Evolutionary conservation across 2,329 filamentous ascomycete species (phyloP).

Genomic region (Fusarium fracticaudum): DNA sequence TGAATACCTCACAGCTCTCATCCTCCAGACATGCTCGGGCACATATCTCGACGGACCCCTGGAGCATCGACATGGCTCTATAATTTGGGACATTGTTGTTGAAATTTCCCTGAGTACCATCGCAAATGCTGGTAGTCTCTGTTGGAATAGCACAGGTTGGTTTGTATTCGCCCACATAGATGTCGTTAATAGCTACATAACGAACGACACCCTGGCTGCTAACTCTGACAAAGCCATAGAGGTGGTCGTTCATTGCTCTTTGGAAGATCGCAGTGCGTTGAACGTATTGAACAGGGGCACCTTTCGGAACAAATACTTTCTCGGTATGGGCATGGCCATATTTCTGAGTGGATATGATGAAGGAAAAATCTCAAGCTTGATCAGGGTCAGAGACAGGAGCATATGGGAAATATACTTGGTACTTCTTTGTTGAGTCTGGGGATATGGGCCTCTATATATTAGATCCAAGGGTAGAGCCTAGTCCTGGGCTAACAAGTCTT

Average conservation of each 20-base stretch:
- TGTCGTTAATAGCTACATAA: background rate
- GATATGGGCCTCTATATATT: background rate
- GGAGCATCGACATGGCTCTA: background rate
- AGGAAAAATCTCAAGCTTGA: background rate
- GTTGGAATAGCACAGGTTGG: background rate
- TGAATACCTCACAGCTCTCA: background rate
- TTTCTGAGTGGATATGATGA: background rate
- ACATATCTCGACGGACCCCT: background rate
- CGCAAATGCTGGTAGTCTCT: background rate
- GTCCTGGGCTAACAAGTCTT: background rate
- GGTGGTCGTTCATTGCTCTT: background rate
- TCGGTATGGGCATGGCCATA: background rate
- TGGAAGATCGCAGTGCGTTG: background rate
- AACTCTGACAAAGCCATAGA: background rate
- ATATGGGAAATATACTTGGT: background rate
- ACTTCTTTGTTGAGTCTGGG: background rate
- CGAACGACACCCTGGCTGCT: background rate
- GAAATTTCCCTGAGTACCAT: background rate
- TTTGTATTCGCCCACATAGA: constrained; percentile 2
- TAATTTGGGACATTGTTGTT: background rate
- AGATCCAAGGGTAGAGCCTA: background rate
- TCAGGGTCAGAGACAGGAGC: background rate
- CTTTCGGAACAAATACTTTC: background rate
- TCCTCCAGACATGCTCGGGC: background rate
- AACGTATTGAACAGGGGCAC: background rate